These are phyloP conservation scores for Sphaceloma murrayae DNA, from an alignment of 2,329 filamentous ascomycete species.

Conservation along the genomic window DNA sequence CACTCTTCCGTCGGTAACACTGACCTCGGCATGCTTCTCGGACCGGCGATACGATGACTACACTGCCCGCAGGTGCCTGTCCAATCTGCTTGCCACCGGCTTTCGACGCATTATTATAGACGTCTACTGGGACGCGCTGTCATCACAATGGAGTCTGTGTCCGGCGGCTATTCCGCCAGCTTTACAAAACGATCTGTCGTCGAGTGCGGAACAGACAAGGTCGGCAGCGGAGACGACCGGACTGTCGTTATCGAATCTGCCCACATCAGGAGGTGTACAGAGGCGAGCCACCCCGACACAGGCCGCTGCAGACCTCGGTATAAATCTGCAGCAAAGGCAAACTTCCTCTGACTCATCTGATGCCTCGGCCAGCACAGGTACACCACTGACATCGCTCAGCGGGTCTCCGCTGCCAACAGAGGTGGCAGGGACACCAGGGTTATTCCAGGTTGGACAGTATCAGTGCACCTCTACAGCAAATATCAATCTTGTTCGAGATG, in stretches of 20 bases:
- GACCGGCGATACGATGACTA: slow-evolving; percentile 44
- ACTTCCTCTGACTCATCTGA: not conserved
- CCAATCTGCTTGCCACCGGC: slow-evolving; percentile 52
- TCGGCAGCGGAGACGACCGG: slow-evolving; percentile 16
- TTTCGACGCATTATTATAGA: slow-evolving; percentile 51
- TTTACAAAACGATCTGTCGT: slow-evolving; percentile 15
- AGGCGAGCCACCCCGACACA: no score
- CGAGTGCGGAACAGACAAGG: slow-evolving; percentile 17
- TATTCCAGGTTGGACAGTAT: slow-evolving; percentile 43
- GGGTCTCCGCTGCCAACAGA: slow-evolving; percentile 6
- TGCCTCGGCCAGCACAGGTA: not conserved
- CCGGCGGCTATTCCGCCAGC: slow-evolving; percentile 35
- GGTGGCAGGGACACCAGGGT: slow-evolving; percentile 6
- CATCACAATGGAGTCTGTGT: slow-evolving; percentile 50
- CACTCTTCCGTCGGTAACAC: slow-evolving; percentile 46
- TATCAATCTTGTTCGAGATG: slow-evolving; percentile 40
- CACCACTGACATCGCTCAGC: slow-evolving; percentile 5
- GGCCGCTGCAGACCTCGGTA: no score
- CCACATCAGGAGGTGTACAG: slow-evolving; percentile 5
- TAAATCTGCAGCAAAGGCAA: not conserved
- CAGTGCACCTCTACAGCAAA: slow-evolving; percentile 46
- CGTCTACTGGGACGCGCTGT: slow-evolving; percentile 52
- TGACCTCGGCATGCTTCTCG: slow-evolving; percentile 51
- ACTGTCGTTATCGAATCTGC: slow-evolving; percentile 15
- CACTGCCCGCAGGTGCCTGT: slow-evolving; percentile 47